Base-by-base conservation (phyloP, 257 asterid genomes). In the Orobanche coerulescens region DNA sequence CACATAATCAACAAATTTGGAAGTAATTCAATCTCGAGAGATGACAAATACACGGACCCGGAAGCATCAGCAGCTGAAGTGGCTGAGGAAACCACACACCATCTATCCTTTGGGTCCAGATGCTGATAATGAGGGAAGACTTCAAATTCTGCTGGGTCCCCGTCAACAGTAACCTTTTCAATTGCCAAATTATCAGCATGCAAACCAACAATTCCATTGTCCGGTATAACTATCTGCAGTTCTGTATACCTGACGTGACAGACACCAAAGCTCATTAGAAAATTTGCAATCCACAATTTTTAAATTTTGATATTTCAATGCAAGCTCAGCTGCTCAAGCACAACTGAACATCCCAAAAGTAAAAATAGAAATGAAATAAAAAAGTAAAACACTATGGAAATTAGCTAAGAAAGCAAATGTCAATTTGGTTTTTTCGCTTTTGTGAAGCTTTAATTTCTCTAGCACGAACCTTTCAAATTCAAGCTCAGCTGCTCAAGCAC, bases 61-160 rank as follows among this genome's bases (percentile, higher is more conserved):
- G 97, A 92, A 5, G 97, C 99, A 78, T 93, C 97, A 76, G 99
- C 97, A 49, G 99, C 99, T 62, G 97, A 93, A 44, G 81, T 79
- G 58, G 85, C 76, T 37, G 99, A 84, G 40, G 99, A 93, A 15
- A 93, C 99, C 61, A 87, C 88, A 71, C 90, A 89, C 99, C 99
- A 93, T 76, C 98, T 86, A 71, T 93, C 95, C 74, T 79, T 84
- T 24, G 77, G 85, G 73, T 86, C 96, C 72, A 86, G 82, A 69
- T 81, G 78, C 74, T 77, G 79, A 80, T 84, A 86, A 76, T 93
- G 99, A 15, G 99, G 99, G 69, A 86, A 93, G 37, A 84, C 94
- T 80, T 89, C 94, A 73, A 86, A 93, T 46, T 73, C 78, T 26
- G 99, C 95, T 56, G 92, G 85, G 77, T 93, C 95, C 52, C 91